A percentile compares a stretch with the other conserved stretches of the same genome.
Evolutionary conservation across 1,139 yeast species (phyloP).

Genomic region (Diutina rugosa): DNA sequence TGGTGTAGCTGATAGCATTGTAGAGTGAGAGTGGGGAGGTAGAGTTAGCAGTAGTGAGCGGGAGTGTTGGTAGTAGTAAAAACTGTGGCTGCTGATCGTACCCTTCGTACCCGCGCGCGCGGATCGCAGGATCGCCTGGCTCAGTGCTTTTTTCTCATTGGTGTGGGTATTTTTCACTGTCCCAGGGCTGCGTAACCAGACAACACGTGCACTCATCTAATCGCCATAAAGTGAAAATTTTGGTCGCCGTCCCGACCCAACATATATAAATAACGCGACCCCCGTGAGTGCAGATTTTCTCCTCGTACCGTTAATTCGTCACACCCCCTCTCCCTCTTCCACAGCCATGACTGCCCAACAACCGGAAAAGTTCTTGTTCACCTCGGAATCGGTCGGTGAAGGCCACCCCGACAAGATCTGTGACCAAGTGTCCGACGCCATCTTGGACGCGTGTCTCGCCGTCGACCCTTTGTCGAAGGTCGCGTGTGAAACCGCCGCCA

Average conservation of each 20-base stretch:
- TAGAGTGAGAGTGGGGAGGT: too few species aligned
- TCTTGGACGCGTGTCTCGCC: constrained; percentile 91
- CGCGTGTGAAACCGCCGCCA: constrained; percentile 98
- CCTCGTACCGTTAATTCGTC: not conserved
- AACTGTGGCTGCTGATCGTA: not conserved
- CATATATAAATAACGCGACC: not conserved
- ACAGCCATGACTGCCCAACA: constrained; percentile 8
- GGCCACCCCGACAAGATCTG: constrained; percentile 99
- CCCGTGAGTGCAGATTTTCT: not conserved
- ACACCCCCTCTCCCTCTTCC: not conserved
- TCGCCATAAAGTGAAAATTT: not conserved
- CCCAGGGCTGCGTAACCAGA: not conserved
- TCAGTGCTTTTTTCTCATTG: not conserved
- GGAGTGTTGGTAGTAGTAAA: too few species aligned
- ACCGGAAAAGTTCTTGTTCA: constrained; percentile 51
- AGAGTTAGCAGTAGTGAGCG: too few species aligned
- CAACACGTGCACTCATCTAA: not conserved
- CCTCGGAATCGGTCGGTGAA: constrained; percentile 97
- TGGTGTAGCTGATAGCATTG: too few species aligned
- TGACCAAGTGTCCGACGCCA: constrained; percentile 98
- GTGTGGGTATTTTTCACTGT: not conserved
- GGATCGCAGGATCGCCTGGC: not conserved
- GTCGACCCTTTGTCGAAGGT: constrained; percentile 97
- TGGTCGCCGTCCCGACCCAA: not conserved
- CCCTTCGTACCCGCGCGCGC: not conserved